Conservation (phyloP, 1,284 basidiomycete genomes). For the Leccinum fuscescens region DNA sequence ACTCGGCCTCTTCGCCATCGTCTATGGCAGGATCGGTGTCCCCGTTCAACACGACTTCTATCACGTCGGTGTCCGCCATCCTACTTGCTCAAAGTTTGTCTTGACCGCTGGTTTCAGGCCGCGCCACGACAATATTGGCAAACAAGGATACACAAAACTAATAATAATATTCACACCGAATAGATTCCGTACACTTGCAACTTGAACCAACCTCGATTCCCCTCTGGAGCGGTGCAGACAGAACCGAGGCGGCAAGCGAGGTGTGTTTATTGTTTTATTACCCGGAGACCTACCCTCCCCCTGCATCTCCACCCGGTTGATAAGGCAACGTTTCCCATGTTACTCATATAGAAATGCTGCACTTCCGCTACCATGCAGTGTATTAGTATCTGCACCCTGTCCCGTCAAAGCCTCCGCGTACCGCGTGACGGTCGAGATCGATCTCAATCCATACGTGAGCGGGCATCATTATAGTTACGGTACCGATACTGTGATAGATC, state of each 20-base stretch:
- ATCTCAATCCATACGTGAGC: constrained; percentile 22
- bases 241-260: no score
- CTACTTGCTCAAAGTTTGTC: constrained; percentile 26
- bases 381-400: constrained; percentile 9
- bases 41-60: constrained; percentile 35
- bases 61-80: constrained; percentile 39
- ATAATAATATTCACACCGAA: not conserved
- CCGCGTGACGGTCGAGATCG: constrained; percentile 27
- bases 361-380: not conserved
- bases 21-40: constrained; percentile 43
- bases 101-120: constrained; percentile 7
- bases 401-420: constrained; percentile 19
- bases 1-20: constrained; percentile 58
- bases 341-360: constrained; percentile 4
- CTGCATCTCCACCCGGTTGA: constrained; percentile 1
- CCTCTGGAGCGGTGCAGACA: not conserved
- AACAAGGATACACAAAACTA: constrained; percentile 30
- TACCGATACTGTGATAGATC: constrained; percentile 31
- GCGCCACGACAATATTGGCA: constrained; percentile 21
- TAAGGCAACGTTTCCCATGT: constrained; percentile 5
- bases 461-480: constrained; percentile 34
- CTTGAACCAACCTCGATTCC: not conserved
- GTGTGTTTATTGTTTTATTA: not conserved
- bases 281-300: not conserved
- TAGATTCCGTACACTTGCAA: not conserved